Conservation (phyloP, 352 stramenopile genomes). For the Pythium volutum region DNA sequence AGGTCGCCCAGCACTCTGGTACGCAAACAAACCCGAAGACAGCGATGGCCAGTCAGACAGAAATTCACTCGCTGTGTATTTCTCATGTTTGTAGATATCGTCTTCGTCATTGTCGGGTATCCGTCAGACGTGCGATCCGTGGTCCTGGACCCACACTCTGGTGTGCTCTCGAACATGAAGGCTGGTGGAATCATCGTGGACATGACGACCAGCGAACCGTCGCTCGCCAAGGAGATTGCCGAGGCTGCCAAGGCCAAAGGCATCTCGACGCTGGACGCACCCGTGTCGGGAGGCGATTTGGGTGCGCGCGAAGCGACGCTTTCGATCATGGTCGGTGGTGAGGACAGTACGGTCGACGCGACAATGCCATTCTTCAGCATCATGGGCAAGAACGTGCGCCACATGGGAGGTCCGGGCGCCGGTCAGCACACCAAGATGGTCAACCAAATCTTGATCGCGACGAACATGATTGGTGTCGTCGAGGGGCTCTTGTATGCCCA, state of each 20-base stretch:
- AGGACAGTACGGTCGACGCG: constrained; percentile 73
- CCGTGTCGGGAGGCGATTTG: constrained; percentile 86
- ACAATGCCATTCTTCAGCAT: constrained; percentile 87
- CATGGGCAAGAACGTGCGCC: constrained; percentile 88
- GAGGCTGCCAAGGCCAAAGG: constrained; percentile 64
- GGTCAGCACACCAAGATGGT: constrained; percentile 92
- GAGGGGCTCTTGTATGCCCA: constrained; percentile 89
- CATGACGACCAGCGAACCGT: constrained; percentile 89
- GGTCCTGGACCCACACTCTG: constrained; percentile 62
- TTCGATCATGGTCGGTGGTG: constrained; percentile 90
- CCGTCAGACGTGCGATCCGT: constrained; percentile 80
- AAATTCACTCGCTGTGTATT: neutral
- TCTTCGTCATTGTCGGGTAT: constrained; percentile 90
- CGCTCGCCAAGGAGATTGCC: constrained; percentile 88
- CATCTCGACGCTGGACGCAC: constrained; percentile 73
- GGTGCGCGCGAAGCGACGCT: constrained; percentile 82
- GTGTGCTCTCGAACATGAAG: constrained; percentile 66
- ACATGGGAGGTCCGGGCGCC: constrained; percentile 81
- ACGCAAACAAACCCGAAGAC: neutral
- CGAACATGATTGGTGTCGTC: constrained; percentile 88
- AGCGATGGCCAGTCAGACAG: neutral
- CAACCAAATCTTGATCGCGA: constrained; percentile 89
- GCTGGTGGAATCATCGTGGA: constrained; percentile 84
- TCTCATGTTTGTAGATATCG: constrained; percentile 57
- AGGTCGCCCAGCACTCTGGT: constrained; percentile 81